These are phyloP conservation scores for Parasarocladium wereldwijsianum DNA, from an alignment of 2,329 filamentous ascomycete genomes.

Conservation along the genomic window DNA sequence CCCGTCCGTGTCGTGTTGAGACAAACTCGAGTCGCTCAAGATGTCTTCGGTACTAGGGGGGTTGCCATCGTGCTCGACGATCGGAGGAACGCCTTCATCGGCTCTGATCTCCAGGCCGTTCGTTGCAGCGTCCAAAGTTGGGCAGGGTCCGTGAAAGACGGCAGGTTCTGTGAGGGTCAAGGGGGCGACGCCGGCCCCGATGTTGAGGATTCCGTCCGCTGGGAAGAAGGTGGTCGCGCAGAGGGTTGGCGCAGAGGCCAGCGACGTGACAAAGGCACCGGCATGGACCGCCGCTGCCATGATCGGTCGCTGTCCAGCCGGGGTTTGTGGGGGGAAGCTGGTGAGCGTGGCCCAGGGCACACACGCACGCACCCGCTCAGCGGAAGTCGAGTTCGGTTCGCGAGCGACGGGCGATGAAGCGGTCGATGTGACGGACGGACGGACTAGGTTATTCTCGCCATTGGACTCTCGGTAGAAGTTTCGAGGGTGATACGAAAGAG, in stretches of 20 bases:
- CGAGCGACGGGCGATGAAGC: neutral
- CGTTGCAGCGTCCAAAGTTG: constrained; percentile 9
- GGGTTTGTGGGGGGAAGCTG: too few relatives aligned
- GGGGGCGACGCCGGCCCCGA: constrained; percentile 32
- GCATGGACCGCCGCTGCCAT: constrained; percentile 4
- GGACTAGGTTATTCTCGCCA: constrained; percentile 2
- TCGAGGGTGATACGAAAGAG: neutral
- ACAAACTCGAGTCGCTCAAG: constrained; percentile 18
- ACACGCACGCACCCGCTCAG: neutral
- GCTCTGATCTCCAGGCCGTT: constrained; percentile 26
- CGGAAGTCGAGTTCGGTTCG: neutral
- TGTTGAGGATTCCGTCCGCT: constrained; percentile 28
- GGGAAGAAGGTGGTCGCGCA: constrained; percentile 29
- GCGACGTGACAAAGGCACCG: constrained; percentile 10
- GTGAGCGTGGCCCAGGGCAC: too few relatives aligned
- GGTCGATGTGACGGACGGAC: neutral
- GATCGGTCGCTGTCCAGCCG: constrained; percentile 1
- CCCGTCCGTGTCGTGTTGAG: constrained; percentile 13
- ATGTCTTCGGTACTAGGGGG: constrained; percentile 3
- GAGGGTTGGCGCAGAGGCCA: constrained; percentile 15
- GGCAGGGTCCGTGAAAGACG: constrained; percentile 31
- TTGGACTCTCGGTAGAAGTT: neutral
- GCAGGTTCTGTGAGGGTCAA: constrained; percentile 45
- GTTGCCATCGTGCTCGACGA: neutral
- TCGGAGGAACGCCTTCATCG: constrained; percentile 14